phyloP scores from a whole-genome alignment of 495 filamentous ascomycete genomes.

The Tuber calosporum region DNA sequence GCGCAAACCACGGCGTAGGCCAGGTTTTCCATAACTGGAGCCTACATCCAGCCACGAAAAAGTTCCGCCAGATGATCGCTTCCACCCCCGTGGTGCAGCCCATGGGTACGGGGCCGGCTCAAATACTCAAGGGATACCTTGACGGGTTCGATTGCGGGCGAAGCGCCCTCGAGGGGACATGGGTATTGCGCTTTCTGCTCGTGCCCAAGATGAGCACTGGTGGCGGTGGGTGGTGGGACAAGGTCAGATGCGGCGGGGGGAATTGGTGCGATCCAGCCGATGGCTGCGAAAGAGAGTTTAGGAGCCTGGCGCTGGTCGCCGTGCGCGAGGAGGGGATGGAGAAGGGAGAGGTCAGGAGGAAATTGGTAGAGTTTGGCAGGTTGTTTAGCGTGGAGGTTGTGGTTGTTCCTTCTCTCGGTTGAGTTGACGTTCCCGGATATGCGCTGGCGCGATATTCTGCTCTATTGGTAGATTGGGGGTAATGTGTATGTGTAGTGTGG shows the following conservation, averaged over 20 bases:
- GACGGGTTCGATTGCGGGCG: constrained; percentile 29
- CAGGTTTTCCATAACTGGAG: constrained; percentile 32
- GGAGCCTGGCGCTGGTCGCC: constrained; percentile 26
- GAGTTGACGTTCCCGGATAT: background rate
- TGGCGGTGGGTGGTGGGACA: constrained; percentile 24
- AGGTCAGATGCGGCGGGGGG: background rate
- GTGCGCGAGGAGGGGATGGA: constrained; percentile 26
- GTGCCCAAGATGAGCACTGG: constrained; percentile 16
- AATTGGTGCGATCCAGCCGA: constrained; percentile 25
- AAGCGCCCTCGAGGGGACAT: constrained; percentile 25
- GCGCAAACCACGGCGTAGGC: constrained; percentile 21
- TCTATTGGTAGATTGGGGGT: background rate
- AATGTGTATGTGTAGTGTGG: background rate
- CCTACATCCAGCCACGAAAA: constrained; percentile 19
- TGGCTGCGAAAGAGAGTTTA: constrained; percentile 25
- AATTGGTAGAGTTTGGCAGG: constrained; percentile 32
- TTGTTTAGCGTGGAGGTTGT: constrained; percentile 31
- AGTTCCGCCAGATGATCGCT: constrained; percentile 34
- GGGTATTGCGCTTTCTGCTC: constrained; percentile 29
- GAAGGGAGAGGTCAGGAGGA: constrained; percentile 27
- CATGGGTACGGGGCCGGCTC: constrained; percentile 29
- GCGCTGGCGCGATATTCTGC: background rate
- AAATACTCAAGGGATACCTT: constrained; percentile 31
- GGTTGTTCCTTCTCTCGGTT: constrained; percentile 28
- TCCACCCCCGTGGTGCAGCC: constrained; percentile 31